These are phyloP conservation scores for Lodderomyces jiufengensis DNA, from an alignment of 1,139 yeast species.

Conservation along the genomic window DNA sequence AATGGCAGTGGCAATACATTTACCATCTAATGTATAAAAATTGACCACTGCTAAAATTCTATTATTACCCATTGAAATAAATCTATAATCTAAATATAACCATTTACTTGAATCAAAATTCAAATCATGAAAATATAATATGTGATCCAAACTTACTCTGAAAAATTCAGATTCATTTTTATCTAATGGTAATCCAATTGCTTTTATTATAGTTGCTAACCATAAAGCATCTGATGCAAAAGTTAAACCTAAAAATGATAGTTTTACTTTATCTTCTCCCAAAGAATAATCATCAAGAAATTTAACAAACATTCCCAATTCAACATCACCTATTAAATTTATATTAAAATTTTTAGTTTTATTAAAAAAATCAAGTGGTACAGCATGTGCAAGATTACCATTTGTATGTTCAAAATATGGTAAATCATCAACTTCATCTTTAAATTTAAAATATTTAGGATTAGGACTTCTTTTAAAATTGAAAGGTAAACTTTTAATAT, in stretches of 20 bases:
- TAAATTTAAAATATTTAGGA: slow-evolving; percentile 29
- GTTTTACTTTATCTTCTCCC: slow-evolving; percentile 24
- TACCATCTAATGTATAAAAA: slow-evolving; percentile 28
- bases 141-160: slow-evolving; percentile 42
- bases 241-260: slow-evolving; percentile 12
- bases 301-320: slow-evolving; percentile 34
- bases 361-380: slow-evolving; percentile 29
- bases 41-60: slow-evolving; percentile 28
- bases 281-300: slow-evolving; percentile 26
- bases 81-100: slow-evolving; percentile 37
- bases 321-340: slow-evolving; percentile 24
- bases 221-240: slow-evolving; percentile 23
- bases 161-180: slow-evolving; percentile 21
- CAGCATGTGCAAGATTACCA: slow-evolving; percentile 28
- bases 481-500: slow-evolving; percentile 24
- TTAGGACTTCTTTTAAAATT: slow-evolving; percentile 32
- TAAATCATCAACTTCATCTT: slow-evolving; percentile 26
- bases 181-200: slow-evolving; percentile 26
- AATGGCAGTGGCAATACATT: slow-evolving; percentile 27
- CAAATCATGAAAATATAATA: slow-evolving; percentile 35
- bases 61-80: slow-evolving; percentile 33
- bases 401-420: slow-evolving; percentile 28
- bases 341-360: slow-evolving; percentile 18
- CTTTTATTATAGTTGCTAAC: slow-evolving; percentile 22
- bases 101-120: slow-evolving; percentile 37